A percentile compares a stretch with the other conserved stretches of the same genome.
Evolutionary conservation across 73 alveolate species (phyloP).

Genomic region (Tetrahymena thermophila): DNA sequence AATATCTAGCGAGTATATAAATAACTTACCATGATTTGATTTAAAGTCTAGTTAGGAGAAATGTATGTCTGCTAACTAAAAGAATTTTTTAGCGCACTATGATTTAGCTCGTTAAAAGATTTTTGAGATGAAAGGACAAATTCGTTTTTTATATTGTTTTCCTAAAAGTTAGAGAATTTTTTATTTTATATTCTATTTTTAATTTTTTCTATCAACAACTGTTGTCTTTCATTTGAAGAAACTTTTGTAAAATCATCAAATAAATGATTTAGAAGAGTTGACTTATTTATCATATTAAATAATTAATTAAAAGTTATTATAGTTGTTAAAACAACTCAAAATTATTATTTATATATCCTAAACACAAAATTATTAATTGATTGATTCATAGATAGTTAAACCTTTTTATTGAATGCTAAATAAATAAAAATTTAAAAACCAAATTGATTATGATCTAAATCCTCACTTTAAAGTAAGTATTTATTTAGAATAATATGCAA

Average conservation of each 20-base stretch:
- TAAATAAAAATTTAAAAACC: too few species aligned
- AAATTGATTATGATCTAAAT: too few species aligned
- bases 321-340: neutral
- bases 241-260: neutral
- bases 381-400: too few species aligned
- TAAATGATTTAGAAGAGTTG: neutral
- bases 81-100: neutral
- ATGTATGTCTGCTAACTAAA: neutral
- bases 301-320: neutral
- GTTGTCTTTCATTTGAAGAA: neutral
- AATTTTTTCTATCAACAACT: neutral
- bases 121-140: neutral
- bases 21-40: neutral
- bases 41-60: neutral
- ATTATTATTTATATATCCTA: neutral
- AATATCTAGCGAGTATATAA: neutral
- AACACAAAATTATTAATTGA: neutral
- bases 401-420: neutral
- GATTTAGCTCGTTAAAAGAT: neutral
- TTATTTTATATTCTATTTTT: neutral
- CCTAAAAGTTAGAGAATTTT: neutral
- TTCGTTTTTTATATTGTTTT: neutral
- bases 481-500: too few species aligned
- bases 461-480: too few species aligned
- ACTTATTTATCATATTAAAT: neutral